Base-by-base conservation (phyloP, 1,139 yeast genomes). In the Meyerozyma smithsonii region DNA sequence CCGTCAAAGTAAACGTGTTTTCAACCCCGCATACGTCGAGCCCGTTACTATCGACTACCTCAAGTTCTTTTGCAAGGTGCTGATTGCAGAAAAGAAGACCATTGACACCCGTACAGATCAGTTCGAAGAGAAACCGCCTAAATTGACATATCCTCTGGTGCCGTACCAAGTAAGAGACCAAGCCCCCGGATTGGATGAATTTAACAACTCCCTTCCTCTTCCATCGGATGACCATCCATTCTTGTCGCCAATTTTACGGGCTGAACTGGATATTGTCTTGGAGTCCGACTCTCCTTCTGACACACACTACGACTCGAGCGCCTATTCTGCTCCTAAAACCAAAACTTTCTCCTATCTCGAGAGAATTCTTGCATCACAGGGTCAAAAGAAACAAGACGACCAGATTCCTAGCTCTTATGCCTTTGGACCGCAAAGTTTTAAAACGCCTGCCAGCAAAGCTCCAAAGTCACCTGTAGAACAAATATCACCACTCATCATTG, bases 11-110 rank as follows among this genome's bases (percentile, higher is more conserved):
- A 30, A 30, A 14, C 20, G 34, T 8, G 48, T 50, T 0, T 66
- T 55, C 39, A 64, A 64, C 30, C 55, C 64, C 0, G 57, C 54
- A 10, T 69, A 69, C 45, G 52, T 56, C 6, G 75, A 74, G 0
- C 68, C 72, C 1, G 56, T 70, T 5, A 68, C 74, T 0, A 51
- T 64, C 5, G 72, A 67, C 35, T 70, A 64, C 38, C 53, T 70
- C 37, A 50, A 65, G 35, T 59, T 59, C 24, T 60, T 69, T 37
- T 67, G 74, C 40, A 54, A 58, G 37, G 64, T 65, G 1, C 59
- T 61, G 44, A 46, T 59, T 6, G 55, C 56, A 20, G 61, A 58
- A 36, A 46, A 47, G 32, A 42, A 48, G 25, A 46, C 43, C 28
- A 8, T 20, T 20, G n/a, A n/a, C n/a, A n/a, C n/a, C n/a, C n/a